Evolutionary conservation across 495 filamentous ascomycete species (phyloP).

Genomic region (Friedmanniomyces simplex): DNA sequence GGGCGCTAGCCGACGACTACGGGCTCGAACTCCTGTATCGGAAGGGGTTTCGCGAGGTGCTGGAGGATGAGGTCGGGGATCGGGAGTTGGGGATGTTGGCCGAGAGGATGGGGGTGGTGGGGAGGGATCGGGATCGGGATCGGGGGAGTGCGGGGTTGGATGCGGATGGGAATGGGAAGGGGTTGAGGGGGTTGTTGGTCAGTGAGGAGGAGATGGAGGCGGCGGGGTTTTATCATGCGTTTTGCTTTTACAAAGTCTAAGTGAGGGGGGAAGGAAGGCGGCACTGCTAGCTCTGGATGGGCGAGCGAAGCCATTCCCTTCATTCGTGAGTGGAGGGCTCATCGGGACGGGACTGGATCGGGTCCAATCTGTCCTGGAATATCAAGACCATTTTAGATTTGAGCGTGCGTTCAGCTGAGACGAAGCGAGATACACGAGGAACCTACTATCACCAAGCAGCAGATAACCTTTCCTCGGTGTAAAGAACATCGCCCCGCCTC

Average conservation of each 20-base stretch:
- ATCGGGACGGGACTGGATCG: too few relatives aligned
- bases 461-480: too few relatives aligned
- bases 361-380: too few relatives aligned
- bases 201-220: slow-evolving; percentile 80
- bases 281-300: neutral
- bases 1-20: slow-evolving; percentile 87
- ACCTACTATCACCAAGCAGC: too few relatives aligned
- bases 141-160: too few relatives aligned
- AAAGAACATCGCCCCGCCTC: too few relatives aligned
- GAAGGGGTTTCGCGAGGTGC: slow-evolving; percentile 78
- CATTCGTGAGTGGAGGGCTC: too few relatives aligned
- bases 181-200: slow-evolving; percentile 43
- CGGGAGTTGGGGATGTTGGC: slow-evolving; percentile 66
- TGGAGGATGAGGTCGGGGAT: slow-evolving; percentile 80
- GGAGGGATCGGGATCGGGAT: too few relatives aligned
- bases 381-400: too few relatives aligned
- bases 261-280: neutral
- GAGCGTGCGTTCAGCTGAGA: too few relatives aligned
- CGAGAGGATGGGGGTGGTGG: slow-evolving; percentile 87
- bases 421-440: too few relatives aligned
- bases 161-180: neutral
- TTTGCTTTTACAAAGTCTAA: slow-evolving; percentile 89
- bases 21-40: slow-evolving; percentile 91
- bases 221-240: slow-evolving; percentile 80
- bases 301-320: too few relatives aligned